phyloP scores from a whole-genome alignment of 1,284 basidiomycete species.

The Microbotryum violaceum region DNA sequence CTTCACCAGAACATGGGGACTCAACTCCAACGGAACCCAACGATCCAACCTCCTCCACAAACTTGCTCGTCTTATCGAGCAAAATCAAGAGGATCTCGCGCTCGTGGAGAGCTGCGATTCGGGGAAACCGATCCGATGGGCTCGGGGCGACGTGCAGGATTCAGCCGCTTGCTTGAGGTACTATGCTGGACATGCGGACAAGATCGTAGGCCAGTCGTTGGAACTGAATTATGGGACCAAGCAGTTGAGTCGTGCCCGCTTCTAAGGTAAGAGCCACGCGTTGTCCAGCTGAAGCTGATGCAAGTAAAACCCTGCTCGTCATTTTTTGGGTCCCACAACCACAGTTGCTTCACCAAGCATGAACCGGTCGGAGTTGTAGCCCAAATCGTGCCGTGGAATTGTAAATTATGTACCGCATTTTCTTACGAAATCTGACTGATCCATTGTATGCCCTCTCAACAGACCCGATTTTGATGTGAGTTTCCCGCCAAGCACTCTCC shows the following conservation, averaged over 20 bases:
- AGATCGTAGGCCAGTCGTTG: constrained; percentile 20
- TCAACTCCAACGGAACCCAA: constrained; percentile 18
- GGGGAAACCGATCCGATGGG: constrained; percentile 29
- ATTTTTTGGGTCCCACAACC: constrained; percentile 20
- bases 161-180: constrained; percentile 29
- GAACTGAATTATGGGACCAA: constrained; percentile 26
- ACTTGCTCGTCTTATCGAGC: constrained; percentile 23
- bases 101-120: constrained; percentile 20
- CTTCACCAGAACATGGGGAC: constrained; percentile 27
- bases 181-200: constrained; percentile 27
- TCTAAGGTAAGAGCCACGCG: no score
- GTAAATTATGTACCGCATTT: no score
- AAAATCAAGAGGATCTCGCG: not conserved
- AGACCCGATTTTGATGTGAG: constrained; percentile 15
- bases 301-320: constrained; percentile 37
- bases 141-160: constrained; percentile 30
- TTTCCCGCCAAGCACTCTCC: not conserved
- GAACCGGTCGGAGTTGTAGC: constrained; percentile 41
- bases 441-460: not conserved
- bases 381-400: constrained; percentile 35
- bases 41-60: constrained; percentile 22
- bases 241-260: not conserved
- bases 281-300: constrained; percentile 10
- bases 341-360: constrained; percentile 35
- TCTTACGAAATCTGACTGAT: not conserved